Evolutionary conservation across 768 basidiomycete genomes (phyloP).

Genomic region (Xerocomellus dryophilus): DNA sequence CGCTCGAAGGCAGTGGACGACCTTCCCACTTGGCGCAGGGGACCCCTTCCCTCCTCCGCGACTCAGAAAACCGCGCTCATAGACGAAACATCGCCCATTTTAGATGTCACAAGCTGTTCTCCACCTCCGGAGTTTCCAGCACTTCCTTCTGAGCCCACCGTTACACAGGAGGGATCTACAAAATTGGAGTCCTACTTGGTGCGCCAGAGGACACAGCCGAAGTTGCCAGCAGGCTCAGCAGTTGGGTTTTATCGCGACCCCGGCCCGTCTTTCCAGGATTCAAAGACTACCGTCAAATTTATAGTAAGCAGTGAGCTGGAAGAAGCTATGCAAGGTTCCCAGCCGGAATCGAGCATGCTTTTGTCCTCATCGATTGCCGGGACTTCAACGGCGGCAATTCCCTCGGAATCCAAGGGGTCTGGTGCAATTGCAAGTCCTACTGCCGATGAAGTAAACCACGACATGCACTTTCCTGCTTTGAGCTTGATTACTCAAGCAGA

Average conservation of each 20-base stretch:
- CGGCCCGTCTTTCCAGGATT: slow-evolving; percentile 47
- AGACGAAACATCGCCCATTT: slow-evolving; percentile 21
- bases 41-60: slow-evolving; percentile 20
- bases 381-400: slow-evolving; percentile 6
- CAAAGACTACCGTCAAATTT: slow-evolving; percentile 60
- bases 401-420: slow-evolving; percentile 7
- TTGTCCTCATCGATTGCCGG: slow-evolving; percentile 23
- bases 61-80: slow-evolving; percentile 3
- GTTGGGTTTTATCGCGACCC: slow-evolving; percentile 74
- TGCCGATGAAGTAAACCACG: slow-evolving; percentile 8
- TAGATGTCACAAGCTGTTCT: slow-evolving; percentile 63
- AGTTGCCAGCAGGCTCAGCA: slow-evolving; percentile 67
- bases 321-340: slow-evolving; percentile 7
- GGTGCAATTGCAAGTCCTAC: slow-evolving; percentile 5
- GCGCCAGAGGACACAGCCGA: slow-evolving; percentile 57
- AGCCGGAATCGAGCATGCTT: slow-evolving; percentile 22
- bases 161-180: slow-evolving; percentile 34
- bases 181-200: slow-evolving; percentile 27
- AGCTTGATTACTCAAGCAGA: slow-evolving; percentile 37
- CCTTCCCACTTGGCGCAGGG: slow-evolving; percentile 40
- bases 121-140: slow-evolving; percentile 52
- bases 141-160: slow-evolving; percentile 27
- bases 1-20: slow-evolving; percentile 37
- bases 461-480: slow-evolving; percentile 16
- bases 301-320: slow-evolving; percentile 80